Evolutionary conservation across 1,139 yeast species (phyloP), one percentile per base, ranked within the genome.

Genomic region (Pneumocystis jirovecii): DNA sequence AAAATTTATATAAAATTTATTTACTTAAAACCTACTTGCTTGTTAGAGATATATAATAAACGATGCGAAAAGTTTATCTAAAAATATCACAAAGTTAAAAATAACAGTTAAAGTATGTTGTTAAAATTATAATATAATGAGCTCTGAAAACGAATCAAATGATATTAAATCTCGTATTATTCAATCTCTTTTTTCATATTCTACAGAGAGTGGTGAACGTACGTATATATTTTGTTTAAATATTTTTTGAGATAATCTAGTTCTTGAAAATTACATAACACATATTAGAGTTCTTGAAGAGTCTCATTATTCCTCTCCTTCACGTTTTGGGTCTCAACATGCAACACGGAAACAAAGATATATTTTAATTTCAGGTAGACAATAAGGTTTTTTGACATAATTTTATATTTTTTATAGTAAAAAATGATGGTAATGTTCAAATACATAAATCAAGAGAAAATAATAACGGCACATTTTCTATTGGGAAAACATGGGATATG

Each of bases 401-500:
- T 50, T 25, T 25, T 50, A 50, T 50, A 25, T 50, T 25, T 68
- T 83, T 17, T 85, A 8, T 62, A n/a, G 82, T 82, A 3, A 78
- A 81, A 67, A 76, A 78, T 63, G 76, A 81, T 1, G 95, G 95
- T 1, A 78, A 87, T 35, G 85, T 89, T 61, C 80, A 86, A 66
- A 73, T 93, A 37, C 96, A 90, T 73, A 93, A 93, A 76, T 96
- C 96, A 1, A 85, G 95, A 71, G 89, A 83, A 73, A 87, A 87
- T 71, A 80, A 83, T 12, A 85, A 85, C 68, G 89, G 87, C 1
- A 75, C 85, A 2, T 85, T 87, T 72, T 97, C 91, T 75, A 88
- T 93, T 65, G 98, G 98, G 57, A 82, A 96, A 72, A 86, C 96
- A 4, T 93, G 98, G 98, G 86, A 85, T 69, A 77, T 93, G 72